Evolutionary conservation across 2,329 filamentous ascomycete genomes (phyloP).

Genomic region (Alternaria postmessia): DNA sequence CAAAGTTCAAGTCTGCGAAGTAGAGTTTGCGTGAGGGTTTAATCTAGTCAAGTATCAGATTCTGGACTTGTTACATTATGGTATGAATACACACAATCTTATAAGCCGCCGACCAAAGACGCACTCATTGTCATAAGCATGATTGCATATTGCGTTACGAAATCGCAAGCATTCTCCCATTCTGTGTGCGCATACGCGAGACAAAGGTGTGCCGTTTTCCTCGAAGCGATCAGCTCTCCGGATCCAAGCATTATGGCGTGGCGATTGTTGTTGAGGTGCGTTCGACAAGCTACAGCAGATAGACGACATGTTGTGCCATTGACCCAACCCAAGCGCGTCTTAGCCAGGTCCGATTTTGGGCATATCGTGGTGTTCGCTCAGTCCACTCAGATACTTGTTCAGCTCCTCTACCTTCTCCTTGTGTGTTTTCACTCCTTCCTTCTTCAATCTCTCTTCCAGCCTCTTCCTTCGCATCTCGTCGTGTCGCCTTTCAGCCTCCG

Average conservation of each 20-base stretch:
- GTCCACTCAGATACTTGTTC: slow-evolving; percentile 87
- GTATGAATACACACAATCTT: background rate
- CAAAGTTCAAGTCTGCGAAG: background rate
- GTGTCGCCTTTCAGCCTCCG: slow-evolving; percentile 81
- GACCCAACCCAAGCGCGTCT: slow-evolving; percentile 28
- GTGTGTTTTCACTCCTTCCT: slow-evolving; percentile 92
- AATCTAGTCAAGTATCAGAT: background rate
- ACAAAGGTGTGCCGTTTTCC: background rate
- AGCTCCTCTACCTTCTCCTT: slow-evolving; percentile 96
- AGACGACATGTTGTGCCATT: background rate
- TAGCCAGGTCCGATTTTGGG: slow-evolving; percentile 66
- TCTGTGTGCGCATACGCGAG: background rate
- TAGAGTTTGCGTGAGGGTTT: background rate
- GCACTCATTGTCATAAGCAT: background rate
- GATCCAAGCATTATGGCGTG: background rate
- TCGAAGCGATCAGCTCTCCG: background rate
- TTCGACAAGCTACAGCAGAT: background rate
- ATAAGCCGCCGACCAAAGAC: background rate
- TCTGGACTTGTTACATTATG: background rate
- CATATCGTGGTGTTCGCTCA: slow-evolving; percentile 98
- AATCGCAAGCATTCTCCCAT: background rate
- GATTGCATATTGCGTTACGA: background rate
- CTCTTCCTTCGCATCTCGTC: slow-evolving; percentile 83
- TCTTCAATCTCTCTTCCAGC: slow-evolving; percentile 80
- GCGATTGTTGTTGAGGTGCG: background rate